Conservation (phyloP, 2,329 filamentous ascomycete species). For the Pseudogymnoascus sp. region DNA sequence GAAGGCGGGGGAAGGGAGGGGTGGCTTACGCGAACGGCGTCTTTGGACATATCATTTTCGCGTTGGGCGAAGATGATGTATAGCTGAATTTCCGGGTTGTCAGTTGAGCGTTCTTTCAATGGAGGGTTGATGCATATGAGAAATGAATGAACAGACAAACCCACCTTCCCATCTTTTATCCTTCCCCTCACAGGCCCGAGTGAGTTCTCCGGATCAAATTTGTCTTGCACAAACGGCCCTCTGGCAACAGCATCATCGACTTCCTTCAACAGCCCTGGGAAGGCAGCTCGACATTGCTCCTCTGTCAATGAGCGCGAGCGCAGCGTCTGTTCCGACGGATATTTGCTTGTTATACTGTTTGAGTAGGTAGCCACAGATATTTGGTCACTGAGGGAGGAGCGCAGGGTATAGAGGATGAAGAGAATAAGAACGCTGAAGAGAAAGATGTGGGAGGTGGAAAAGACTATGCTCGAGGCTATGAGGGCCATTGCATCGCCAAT, state of each 20-base stretch:
- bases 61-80: slow-evolving; percentile 38
- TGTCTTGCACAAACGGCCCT: slow-evolving; percentile 36
- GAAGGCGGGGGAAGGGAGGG: neutral
- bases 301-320: slow-evolving; percentile 28
- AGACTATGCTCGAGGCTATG: neutral
- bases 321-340: neutral
- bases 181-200: slow-evolving; percentile 37
- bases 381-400: neutral
- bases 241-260: slow-evolving; percentile 38
- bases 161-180: slow-evolving; percentile 36
- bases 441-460: neutral
- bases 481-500: neutral
- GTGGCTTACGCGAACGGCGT: slow-evolving; percentile 35
- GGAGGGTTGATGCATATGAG: neutral
- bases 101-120: neutral
- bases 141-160: neutral
- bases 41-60: slow-evolving; percentile 30
- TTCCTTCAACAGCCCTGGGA: slow-evolving; percentile 40
- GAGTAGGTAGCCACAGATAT: neutral
- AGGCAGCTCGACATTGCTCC: slow-evolving; percentile 36
- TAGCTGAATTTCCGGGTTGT: slow-evolving; percentile 26
- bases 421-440: neutral
- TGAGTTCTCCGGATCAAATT: slow-evolving; percentile 27
- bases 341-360: neutral
- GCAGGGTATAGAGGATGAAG: neutral